A percentile compares a stretch with the other conserved stretches of the same genome.
phyloP scores from a whole-genome alignment of 2,329 filamentous ascomycete species.

The Trichoderma asperellum region DNA sequence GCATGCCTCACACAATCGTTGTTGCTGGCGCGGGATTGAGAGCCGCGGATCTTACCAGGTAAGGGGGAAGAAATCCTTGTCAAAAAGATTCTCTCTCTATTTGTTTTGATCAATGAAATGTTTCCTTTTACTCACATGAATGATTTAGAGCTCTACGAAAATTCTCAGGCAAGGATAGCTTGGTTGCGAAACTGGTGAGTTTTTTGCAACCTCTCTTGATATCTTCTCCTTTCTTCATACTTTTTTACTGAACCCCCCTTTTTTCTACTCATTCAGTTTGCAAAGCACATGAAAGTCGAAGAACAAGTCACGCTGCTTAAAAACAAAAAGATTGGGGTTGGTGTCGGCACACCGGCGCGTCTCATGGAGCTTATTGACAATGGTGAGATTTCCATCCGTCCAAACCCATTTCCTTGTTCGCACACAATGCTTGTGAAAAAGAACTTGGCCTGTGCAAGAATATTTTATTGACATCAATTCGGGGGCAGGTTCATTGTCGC shows the following conservation, averaged over 20 bases:
- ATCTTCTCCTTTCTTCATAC: not conserved
- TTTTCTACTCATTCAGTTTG: constrained; percentile 60
- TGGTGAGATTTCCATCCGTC: constrained; percentile 55
- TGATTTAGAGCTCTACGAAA: constrained; percentile 66
- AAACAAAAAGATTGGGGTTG: constrained; percentile 74
- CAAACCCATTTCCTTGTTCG: not conserved
- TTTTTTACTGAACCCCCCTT: not conserved
- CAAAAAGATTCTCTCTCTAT: not conserved
- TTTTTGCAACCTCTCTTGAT: not conserved
- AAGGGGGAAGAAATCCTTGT: constrained; percentile 33
- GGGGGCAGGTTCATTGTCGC: constrained; percentile 64
- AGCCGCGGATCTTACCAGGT: constrained; percentile 82
- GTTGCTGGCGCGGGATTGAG: constrained; percentile 83
- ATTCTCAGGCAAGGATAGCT: constrained; percentile 77
- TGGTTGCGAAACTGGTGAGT: constrained; percentile 77
- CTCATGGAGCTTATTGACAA: constrained; percentile 81
- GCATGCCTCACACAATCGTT: constrained; percentile 82
- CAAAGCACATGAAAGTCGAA: constrained; percentile 95
- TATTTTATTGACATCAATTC: not conserved
- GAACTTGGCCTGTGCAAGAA: not conserved
- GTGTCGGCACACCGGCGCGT: constrained; percentile 85
- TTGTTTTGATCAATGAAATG: not conserved
- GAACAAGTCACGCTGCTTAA: constrained; percentile 81
- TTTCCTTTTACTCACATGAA: constrained; percentile 26
- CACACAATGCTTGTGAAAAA: not conserved